Evolutionary conservation across 2,329 filamentous ascomycete species (phyloP), one percentile per base, ranked within the genome.

Genomic region (Zymoseptoria crescenta): DNA sequence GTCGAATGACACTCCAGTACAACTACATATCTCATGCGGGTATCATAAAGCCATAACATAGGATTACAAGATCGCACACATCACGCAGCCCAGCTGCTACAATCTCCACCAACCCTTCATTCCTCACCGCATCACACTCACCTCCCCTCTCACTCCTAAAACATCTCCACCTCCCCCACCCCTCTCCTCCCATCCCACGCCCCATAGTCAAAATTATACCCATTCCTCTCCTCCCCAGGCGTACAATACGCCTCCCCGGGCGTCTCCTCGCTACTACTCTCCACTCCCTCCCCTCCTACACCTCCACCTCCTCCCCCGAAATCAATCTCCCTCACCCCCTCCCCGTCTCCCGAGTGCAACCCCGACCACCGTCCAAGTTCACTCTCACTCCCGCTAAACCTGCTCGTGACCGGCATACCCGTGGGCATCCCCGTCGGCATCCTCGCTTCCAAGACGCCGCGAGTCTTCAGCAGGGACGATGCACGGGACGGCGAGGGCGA

Each of bases 221-320:
- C 61, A 20, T 59, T 66, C n/a, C 62, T 58, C 59, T 68, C 69
- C 59, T 72, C 70, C 9, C 55, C 52, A 4, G 70, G 69, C 8
- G 69, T 71, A 35, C 56, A 59, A 53, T 69, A 70, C n/a, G 56
- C 62, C 28, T 70, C 65, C 28, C 68, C 63, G 4, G 68, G 67
- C 49, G 67, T 68, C 21, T 59, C 57, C 13, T 24, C 24, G 24
- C 24, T 24, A 4, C 24, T 24, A 24, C 50, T 49, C 51, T 53
- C 56, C 52, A 27, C 35, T 9, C n/a, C n/a, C n/a, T n/a, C n/a
- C n/a, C n/a, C n/a, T n/a, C n/a, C n/a, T n/a, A n/a, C n/a, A n/a
- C n/a, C n/a, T n/a, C n/a, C n/a, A n/a, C n/a, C n/a, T n/a, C 53
- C 58, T 29, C 55, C 52, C n/a, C 50, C 57, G 19, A 59, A 55